phyloP scores from a whole-genome alignment of 345 rosid genomes.

The Salix exigua region DNA sequence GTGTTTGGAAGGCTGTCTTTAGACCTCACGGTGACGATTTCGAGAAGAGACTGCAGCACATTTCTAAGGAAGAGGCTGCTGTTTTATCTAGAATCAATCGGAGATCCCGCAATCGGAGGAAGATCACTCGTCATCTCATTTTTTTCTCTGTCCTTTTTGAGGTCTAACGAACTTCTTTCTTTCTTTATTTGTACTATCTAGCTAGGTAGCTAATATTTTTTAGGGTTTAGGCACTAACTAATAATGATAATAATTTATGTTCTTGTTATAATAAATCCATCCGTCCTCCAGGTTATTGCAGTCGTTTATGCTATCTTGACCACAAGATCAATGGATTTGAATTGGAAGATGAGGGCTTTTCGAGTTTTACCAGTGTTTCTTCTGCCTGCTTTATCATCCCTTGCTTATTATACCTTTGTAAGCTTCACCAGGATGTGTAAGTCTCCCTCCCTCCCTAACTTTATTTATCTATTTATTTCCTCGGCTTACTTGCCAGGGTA shows the following conservation, averaged over 20 bases:
- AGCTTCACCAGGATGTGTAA: constrained; percentile 63
- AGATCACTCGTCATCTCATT: constrained; percentile 54
- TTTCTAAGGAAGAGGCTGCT: constrained; percentile 79
- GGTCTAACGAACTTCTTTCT: constrained; percentile 34
- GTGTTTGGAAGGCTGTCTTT: constrained; percentile 69
- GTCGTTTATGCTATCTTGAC: constrained; percentile 64
- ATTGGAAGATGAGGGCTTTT: constrained; percentile 69
- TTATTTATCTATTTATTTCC: neutral
- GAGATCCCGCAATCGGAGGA: constrained; percentile 64
- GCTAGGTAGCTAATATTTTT: neutral
- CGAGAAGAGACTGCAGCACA: constrained; percentile 78
- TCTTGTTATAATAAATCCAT: neutral
- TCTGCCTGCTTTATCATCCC: constrained; percentile 53
- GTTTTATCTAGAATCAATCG: constrained; percentile 61
- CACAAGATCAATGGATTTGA: constrained; percentile 52
- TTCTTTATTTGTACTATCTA: neutral
- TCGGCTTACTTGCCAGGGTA: neutral
- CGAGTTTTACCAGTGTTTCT: constrained; percentile 67
- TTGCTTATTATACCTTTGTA: constrained; percentile 47
- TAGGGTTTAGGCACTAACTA: neutral
- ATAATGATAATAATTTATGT: too few species aligned
- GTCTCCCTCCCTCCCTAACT: constrained; percentile 13
- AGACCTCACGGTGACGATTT: constrained; percentile 64
- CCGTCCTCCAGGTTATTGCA: constrained; percentile 46
- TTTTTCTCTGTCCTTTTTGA: constrained; percentile 62